phyloP scores from a whole-genome alignment of 768 basidiomycete genomes.

The Punctularia strigosozonata region DNA sequence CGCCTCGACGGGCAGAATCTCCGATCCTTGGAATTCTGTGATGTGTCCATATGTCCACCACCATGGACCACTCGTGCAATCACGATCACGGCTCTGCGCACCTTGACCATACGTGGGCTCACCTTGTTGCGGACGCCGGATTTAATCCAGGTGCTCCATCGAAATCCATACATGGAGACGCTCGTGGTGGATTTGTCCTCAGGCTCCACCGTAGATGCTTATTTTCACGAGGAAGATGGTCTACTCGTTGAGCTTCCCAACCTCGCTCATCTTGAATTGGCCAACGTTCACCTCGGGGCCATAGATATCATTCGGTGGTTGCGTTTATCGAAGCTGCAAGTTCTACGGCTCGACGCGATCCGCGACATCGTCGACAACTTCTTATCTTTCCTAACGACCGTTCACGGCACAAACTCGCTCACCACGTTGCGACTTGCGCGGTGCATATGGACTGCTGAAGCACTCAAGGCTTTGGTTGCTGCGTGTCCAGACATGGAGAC shows the following conservation, averaged over 20 bases:
- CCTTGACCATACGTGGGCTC: no score
- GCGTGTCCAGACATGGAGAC: constrained; percentile 25
- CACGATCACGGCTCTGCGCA: no score
- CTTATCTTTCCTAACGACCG: constrained; percentile 12
- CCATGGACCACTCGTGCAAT: no score
- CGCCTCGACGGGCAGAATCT: no score
- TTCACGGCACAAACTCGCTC: constrained; percentile 12
- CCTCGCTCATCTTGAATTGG: constrained; percentile 9
- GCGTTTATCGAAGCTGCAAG: constrained; percentile 5
- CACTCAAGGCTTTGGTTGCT: constrained; percentile 21
- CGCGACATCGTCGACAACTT: constrained; percentile 9
- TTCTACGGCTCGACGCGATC: constrained; percentile 6
- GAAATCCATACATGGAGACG: constrained; percentile 11
- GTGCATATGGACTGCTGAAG: constrained; percentile 19
- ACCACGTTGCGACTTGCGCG: constrained; percentile 26
- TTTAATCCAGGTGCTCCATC: no score
- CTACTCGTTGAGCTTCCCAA: constrained; percentile 4
- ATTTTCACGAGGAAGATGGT: background rate
- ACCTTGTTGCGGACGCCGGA: no score
- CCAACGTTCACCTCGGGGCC: background rate
- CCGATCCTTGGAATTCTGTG: no score
- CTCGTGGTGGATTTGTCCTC: no score
- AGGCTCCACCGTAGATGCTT: background rate
- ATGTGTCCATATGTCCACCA: no score
- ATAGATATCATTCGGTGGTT: constrained; percentile 4